phyloP scores from a whole-genome alignment of 129 eudicot species.

The Silybum marianum region DNA sequence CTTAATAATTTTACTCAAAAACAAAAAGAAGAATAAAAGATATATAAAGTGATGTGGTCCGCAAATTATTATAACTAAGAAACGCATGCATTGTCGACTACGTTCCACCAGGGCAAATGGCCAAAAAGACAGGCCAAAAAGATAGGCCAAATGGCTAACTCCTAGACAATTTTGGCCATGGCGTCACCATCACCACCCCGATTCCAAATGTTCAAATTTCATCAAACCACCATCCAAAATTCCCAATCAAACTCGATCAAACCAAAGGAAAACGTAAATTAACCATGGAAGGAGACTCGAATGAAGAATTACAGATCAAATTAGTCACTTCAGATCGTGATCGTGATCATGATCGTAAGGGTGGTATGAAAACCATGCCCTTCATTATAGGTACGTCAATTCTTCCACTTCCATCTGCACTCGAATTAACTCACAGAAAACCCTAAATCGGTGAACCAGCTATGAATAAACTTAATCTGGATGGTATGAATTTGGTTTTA shows the following conservation, averaged over 20 bases:
- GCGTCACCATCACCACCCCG: slow-evolving; percentile 14
- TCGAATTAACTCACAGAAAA: background rate
- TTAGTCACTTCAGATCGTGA: slow-evolving; percentile 10
- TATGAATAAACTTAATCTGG: background rate
- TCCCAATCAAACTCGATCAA: background rate
- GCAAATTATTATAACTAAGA: too few species aligned
- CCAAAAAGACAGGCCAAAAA: background rate
- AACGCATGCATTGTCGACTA: too few species aligned
- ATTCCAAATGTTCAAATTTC: background rate
- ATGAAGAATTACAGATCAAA: slow-evolving; percentile 14
- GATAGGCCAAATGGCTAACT: background rate
- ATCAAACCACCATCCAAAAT: background rate
- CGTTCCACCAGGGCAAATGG: background rate
- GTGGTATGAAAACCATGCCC: slow-evolving; percentile 45
- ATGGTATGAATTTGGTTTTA: slow-evolving; percentile 1
- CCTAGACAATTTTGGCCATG: background rate
- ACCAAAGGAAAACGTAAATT: background rate
- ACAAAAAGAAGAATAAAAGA: too few species aligned
- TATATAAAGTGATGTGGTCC: background rate
- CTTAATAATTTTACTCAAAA: too few species aligned
- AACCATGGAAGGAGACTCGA: slow-evolving; percentile 26
- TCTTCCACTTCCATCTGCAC: background rate
- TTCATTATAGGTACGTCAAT: slow-evolving; percentile 39
- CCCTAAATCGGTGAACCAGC: background rate
- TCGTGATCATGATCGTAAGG: slow-evolving; percentile 14